Evolutionary conservation across 1,139 yeast genomes (phyloP).

Genomic region (Suhomyces taliae): DNA sequence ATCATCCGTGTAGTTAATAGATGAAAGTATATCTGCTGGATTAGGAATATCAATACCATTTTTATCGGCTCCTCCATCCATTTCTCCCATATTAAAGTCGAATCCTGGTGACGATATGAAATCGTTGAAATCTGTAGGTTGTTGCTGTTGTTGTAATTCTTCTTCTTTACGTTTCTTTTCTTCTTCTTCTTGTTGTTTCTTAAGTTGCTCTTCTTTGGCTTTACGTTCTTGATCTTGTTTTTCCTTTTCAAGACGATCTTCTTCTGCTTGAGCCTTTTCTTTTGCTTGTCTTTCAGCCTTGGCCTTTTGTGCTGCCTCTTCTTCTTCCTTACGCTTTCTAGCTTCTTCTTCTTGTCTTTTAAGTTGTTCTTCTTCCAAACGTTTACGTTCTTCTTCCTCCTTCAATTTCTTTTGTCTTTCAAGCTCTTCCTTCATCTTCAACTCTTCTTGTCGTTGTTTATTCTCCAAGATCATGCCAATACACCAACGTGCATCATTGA

Average conservation of each 20-base stretch:
- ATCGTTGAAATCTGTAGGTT: constrained; percentile 14
- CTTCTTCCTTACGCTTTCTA: constrained; percentile 13
- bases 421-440: constrained; percentile 39
- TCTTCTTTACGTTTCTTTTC: constrained; percentile 16
- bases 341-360: constrained; percentile 14
- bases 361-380: constrained; percentile 19
- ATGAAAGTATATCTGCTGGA: constrained; percentile 41
- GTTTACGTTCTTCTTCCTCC: constrained; percentile 22
- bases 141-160: constrained; percentile 11
- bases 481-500: constrained; percentile 50
- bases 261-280: constrained; percentile 13
- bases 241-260: constrained; percentile 12
- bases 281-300: constrained; percentile 15
- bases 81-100: constrained; percentile 31
- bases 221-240: constrained; percentile 13
- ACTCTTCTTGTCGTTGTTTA: constrained; percentile 44
- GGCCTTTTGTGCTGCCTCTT: constrained; percentile 11
- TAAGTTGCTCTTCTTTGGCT: constrained; percentile 21
- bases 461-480: constrained; percentile 46
- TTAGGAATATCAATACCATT: constrained; percentile 30
- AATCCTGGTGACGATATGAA: constrained; percentile 31
- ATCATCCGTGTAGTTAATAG: constrained; percentile 30
- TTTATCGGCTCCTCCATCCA: constrained; percentile 13
- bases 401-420: constrained; percentile 30
- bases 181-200: constrained; percentile 21